These are phyloP conservation scores for Globisporangium paroecandrum DNA, from an alignment of 352 stramenopile species.

Conservation along the genomic window DNA sequence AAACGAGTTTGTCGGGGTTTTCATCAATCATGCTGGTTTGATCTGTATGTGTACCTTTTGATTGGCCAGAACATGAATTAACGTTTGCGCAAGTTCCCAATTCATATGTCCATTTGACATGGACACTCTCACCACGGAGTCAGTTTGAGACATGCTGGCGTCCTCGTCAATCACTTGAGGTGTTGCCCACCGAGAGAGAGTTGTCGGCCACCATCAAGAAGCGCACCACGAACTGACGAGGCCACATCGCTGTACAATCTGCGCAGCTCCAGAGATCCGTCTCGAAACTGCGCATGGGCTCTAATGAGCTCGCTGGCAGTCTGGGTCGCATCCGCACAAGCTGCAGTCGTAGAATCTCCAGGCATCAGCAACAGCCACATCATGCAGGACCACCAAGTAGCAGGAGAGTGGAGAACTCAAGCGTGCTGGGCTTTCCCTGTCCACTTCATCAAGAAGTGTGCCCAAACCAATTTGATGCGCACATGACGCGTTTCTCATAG, in stretches of 20 bases:
- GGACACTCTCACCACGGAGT: not conserved
- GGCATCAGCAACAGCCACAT: not conserved
- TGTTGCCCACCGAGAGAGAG: not conserved
- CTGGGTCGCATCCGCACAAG: not conserved
- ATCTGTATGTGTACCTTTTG: not conserved
- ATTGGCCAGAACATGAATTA: not conserved
- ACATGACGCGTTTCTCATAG: not conserved
- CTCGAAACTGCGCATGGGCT: not conserved
- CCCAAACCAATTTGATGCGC: not conserved
- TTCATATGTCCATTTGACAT: not conserved
- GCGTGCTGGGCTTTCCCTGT: not conserved
- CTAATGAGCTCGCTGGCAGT: not conserved
- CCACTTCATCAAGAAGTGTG: not conserved
- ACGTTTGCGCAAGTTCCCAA: not conserved
- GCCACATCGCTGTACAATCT: not conserved
- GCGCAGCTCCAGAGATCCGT: not conserved
- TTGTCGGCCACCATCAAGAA: not conserved
- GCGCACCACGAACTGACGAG: not conserved
- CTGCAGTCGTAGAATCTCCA: not conserved
- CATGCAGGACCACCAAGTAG: not conserved
- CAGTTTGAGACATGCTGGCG: not conserved
- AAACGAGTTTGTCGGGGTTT: not conserved
- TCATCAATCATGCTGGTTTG: not conserved
- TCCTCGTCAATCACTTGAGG: not conserved
- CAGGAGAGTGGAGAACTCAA: not conserved